Evolutionary conservation across 176 grass and related monocot genomes (phyloP).

Genomic region (Cenchrus americanus): DNA sequence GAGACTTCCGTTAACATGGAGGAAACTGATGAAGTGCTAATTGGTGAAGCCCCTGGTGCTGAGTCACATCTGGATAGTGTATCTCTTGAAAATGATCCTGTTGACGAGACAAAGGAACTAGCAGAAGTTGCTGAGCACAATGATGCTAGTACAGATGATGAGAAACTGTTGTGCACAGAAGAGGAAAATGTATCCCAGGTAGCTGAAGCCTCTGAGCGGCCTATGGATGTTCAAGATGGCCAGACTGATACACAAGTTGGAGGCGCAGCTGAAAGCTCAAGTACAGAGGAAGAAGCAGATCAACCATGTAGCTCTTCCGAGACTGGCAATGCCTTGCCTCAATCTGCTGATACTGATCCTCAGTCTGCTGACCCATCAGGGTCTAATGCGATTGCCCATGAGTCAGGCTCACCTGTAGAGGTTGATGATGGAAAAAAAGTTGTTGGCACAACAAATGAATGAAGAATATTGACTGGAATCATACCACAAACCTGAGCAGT

Average conservation of each 20-base stretch:
- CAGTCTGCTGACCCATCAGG: background rate
- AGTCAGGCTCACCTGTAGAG: background rate
- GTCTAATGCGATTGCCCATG: background rate
- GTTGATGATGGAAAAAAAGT: constrained; percentile 12
- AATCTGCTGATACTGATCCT: background rate
- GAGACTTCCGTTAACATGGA: constrained; percentile 23
- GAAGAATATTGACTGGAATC: background rate
- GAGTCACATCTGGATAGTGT: constrained; percentile 17
- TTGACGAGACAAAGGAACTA: constrained; percentile 13
- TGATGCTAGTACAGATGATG: constrained; percentile 25
- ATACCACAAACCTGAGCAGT: background rate
- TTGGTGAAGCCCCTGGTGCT: constrained; percentile 15
- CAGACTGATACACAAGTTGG: constrained; percentile 36
- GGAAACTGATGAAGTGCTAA: constrained; percentile 37
- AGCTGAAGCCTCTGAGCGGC: background rate
- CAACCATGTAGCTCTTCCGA: constrained; percentile 30
- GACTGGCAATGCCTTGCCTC: background rate
- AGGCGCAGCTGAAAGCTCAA: constrained; percentile 27
- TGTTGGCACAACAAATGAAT: constrained; percentile 17
- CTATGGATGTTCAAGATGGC: constrained; percentile 14
- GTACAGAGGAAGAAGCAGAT: constrained; percentile 5
- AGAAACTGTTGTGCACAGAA: constrained; percentile 27
- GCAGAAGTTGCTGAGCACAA: constrained; percentile 2
- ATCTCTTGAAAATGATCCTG: constrained; percentile 36
- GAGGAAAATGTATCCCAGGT: constrained; percentile 1